Evolutionary conservation across 768 basidiomycete genomes (phyloP).

Genomic region (Rubroboletus pulcherrimus): DNA sequence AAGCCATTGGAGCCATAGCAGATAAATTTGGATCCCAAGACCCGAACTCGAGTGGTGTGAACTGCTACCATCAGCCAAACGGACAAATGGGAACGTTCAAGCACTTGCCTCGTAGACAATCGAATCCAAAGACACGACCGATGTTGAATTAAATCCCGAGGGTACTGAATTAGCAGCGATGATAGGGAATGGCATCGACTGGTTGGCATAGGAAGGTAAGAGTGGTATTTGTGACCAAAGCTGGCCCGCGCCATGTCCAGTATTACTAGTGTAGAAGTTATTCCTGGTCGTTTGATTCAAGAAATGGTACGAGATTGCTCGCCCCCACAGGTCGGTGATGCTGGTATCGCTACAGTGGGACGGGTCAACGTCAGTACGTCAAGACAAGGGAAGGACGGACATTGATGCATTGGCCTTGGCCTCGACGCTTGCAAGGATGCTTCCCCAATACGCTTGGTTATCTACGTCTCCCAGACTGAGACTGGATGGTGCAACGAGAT

Average conservation of each 20-base stretch:
- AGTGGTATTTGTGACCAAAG: slow-evolving; percentile 58
- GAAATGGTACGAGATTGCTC: slow-evolving; percentile 71
- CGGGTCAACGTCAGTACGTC: background rate
- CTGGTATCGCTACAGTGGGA: slow-evolving; percentile 50
- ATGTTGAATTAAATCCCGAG: slow-evolving; percentile 40
- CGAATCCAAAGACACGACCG: slow-evolving; percentile 37
- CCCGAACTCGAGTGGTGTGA: slow-evolving; percentile 64
- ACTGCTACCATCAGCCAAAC: slow-evolving; percentile 31
- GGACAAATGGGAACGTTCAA: slow-evolving; percentile 4
- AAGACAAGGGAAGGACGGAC: slow-evolving; percentile 33
- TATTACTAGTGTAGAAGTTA: slow-evolving; percentile 59
- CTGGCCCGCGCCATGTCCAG: slow-evolving; percentile 69
- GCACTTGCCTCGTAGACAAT: slow-evolving; percentile 55
- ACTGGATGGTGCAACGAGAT: slow-evolving; percentile 54
- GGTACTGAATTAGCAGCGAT: slow-evolving; percentile 55
- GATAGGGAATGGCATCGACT: slow-evolving; percentile 63
- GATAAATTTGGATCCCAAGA: slow-evolving; percentile 71
- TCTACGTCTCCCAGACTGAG: slow-evolving; percentile 39
- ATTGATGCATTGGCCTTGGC: slow-evolving; percentile 53
- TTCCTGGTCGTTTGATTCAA: slow-evolving; percentile 55
- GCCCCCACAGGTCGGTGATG: slow-evolving; percentile 58
- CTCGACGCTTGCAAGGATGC: slow-evolving; percentile 50
- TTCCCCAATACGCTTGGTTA: slow-evolving; percentile 53
- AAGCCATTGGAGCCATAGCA: slow-evolving; percentile 62
- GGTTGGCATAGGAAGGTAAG: slow-evolving; percentile 48